Percentiles rank a stretch among this genome's conserved stretches.
Evolutionary conservation across 805 yeast genomes (phyloP).

Genomic region (Osmozyma mogii): DNA sequence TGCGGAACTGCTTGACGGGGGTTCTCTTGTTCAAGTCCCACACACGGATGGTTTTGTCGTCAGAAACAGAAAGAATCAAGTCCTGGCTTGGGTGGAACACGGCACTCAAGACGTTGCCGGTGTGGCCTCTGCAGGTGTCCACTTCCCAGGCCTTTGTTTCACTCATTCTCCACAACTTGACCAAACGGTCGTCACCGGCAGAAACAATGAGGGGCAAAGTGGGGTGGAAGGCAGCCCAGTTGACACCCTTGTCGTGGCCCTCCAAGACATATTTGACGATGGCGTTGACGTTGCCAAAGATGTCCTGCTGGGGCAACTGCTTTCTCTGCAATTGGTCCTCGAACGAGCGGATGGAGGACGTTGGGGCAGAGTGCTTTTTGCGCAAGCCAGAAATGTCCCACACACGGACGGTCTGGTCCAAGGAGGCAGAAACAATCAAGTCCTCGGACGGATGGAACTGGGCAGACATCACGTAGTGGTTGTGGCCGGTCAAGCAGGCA

Average conservation of each 20-base stretch:
- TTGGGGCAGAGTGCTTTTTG: slow-evolving; percentile 85
- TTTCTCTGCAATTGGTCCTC: slow-evolving; percentile 58
- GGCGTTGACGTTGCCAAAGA: slow-evolving; percentile 90
- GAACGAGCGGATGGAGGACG: slow-evolving; percentile 41
- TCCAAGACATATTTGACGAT: slow-evolving; percentile 92
- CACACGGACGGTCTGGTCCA: slow-evolving; percentile 97
- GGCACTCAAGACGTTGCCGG: slow-evolving; percentile 83
- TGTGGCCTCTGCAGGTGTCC: slow-evolving; percentile 96
- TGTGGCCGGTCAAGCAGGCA: slow-evolving; percentile 96
- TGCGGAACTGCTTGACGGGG: slow-evolving; percentile 87
- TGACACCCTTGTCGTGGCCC: slow-evolving; percentile 98
- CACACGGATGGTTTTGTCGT: slow-evolving; percentile 90
- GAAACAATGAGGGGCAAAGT: slow-evolving; percentile 90
- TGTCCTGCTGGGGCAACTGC: slow-evolving; percentile 78
- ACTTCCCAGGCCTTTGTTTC: slow-evolving; percentile 99
- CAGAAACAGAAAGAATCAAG: slow-evolving; percentile 85
- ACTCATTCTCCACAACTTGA: slow-evolving; percentile 95
- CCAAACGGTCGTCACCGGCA: slow-evolving; percentile 92
- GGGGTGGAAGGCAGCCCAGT: slow-evolving; percentile 98
- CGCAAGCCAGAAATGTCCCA: slow-evolving; percentile 97
- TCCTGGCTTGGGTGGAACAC: slow-evolving; percentile 92
- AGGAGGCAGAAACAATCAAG: slow-evolving; percentile 86
- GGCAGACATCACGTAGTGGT: slow-evolving; percentile 97
- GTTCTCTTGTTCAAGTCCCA: slow-evolving; percentile 96
- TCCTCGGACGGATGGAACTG: slow-evolving; percentile 96